Evolutionary conservation across 495 filamentous ascomycete species (phyloP).

Genomic region (Aspergillus kassunensis): DNA sequence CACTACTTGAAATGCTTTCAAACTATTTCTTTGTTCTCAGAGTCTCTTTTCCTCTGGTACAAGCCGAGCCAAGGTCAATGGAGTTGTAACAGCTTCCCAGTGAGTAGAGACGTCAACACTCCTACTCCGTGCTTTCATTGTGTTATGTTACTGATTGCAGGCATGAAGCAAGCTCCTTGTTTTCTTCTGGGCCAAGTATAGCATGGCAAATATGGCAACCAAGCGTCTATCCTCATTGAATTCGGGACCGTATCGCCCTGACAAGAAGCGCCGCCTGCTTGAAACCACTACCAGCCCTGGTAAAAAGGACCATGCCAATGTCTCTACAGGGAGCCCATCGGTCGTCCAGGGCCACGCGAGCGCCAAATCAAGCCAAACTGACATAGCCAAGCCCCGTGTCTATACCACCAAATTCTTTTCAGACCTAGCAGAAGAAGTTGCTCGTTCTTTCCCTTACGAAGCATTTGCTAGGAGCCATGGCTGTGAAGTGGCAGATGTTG

Average conservation of each 20-base stretch:
- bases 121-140: neutral
- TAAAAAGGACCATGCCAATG: neutral
- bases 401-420: conserved; percentile 21
- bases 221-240: neutral
- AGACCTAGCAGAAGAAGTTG: conserved; percentile 16
- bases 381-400: neutral
- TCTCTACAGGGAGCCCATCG: neutral
- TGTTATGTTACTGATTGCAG: neutral
- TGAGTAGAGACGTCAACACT: neutral
- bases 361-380: neutral
- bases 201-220: neutral
- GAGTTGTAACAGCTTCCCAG: neutral
- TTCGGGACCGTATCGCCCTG: neutral
- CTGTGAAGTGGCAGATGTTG: conserved; percentile 14
- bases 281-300: neutral
- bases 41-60: neutral
- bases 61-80: neutral
- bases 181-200: neutral
- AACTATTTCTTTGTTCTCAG: neutral
- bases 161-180: neutral
- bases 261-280: neutral
- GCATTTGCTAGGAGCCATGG: conserved; percentile 16
- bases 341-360: neutral
- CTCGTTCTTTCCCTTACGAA: conserved; percentile 16
- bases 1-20: neutral